Base-by-base conservation (phyloP, 2,329 filamentous ascomycete species). In the Cladosporium sp. region DNA sequence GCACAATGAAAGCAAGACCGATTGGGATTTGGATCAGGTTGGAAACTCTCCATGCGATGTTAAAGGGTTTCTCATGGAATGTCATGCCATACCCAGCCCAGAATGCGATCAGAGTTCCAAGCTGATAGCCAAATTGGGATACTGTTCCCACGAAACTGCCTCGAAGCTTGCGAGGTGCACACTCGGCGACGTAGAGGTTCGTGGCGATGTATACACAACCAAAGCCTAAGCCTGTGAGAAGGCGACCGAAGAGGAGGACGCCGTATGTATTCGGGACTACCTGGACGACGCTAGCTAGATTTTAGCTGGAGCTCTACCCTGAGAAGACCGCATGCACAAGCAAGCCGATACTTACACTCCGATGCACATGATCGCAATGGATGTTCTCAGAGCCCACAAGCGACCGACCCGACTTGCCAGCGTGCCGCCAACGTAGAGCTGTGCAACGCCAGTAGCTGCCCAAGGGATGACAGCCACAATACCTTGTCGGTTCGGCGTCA, bases 61-160 rank as follows among this genome's bases (percentile, higher is more conserved):
- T 76, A 64, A 71, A 75, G 0, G 75, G 75, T 0, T 66, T 67
- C n/a, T 63, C 69, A 55, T 76, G 72, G 61, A 71, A 76, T 6
- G 72, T 74, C 74, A 77, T 77, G 17, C 75, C 75, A 57, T 77
- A 77, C 7, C 75, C 76, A 19, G 73, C 61, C 74, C 75, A 78
- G 62, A 77, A 78, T 4, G 75, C 74, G 19, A 78, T 76, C 5
- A 78, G 67, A 0, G 74, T 76, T 8, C 76, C 76, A 0, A 78
- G 67, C 59, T 77, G 75, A 58, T 76, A 77, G 17, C 75, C 74
- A 51, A 78, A 76, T 64, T 78, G 75, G 2, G 72, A 67, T 11
- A 76, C 71, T 1, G 72, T 74, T 6, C 72, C 73, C 11, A 77
- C 74, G 58, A 77, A 77, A 37, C 69, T 72, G 3, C 75, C 75